These are phyloP conservation scores for Trametes coccinea DNA, from an alignment of 768 basidiomycete genomes.

Conservation along the genomic window DNA sequence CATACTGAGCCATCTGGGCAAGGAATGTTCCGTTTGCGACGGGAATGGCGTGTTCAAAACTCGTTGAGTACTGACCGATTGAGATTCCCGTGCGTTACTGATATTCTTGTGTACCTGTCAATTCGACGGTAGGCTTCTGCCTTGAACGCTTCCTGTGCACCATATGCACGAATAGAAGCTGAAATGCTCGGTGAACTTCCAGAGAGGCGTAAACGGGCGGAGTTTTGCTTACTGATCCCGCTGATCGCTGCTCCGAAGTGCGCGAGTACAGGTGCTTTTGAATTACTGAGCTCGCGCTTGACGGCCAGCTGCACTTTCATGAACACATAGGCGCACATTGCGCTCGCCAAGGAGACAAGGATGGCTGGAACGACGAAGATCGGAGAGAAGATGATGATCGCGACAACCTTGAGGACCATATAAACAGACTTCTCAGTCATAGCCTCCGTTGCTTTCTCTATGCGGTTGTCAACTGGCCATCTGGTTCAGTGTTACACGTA, in stretches of 20 bases:
- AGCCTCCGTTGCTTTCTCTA: constrained; percentile 31
- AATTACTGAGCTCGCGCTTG: constrained; percentile 55
- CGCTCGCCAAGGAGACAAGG: constrained; percentile 38
- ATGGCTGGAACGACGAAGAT: constrained; percentile 42
- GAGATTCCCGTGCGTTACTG: constrained; percentile 45
- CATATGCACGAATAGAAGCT: constrained; percentile 54
- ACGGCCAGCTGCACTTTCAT: constrained; percentile 57
- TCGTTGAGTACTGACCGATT: constrained; percentile 28
- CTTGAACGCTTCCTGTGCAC: constrained; percentile 46
- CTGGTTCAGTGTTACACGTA: background rate
- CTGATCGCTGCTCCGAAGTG: constrained; percentile 53
- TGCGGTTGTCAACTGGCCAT: constrained; percentile 36
- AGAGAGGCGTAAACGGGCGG: background rate
- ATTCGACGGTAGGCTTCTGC: constrained; percentile 43
- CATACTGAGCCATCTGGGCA: constrained; percentile 43
- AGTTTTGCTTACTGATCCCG: constrained; percentile 41
- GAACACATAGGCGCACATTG: constrained; percentile 46
- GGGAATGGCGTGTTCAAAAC: too few relatives aligned
- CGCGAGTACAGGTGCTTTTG: constrained; percentile 47
- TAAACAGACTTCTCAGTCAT: constrained; percentile 37
- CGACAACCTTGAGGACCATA: constrained; percentile 38
- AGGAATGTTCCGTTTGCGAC: too few relatives aligned
- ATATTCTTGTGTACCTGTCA: constrained; percentile 44
- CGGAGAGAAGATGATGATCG: constrained; percentile 41
- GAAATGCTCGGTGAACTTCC: background rate